Conservation (phyloP, 208 protist genomes). For the Leishmania tarentolae region DNA sequence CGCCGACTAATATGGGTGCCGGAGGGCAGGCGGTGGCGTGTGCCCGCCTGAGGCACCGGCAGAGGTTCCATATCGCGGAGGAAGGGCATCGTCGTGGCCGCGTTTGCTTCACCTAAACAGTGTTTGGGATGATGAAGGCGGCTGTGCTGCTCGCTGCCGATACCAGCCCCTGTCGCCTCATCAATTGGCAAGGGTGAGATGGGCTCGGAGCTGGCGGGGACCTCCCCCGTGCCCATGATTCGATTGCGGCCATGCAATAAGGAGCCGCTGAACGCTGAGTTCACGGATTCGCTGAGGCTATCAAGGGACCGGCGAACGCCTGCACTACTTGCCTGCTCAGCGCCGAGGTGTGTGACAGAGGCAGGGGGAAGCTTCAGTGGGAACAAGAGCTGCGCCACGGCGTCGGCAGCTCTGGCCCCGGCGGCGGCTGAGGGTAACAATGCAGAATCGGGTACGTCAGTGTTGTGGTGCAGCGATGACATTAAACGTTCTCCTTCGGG, state of each 20-base stretch:
- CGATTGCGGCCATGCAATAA: neutral
- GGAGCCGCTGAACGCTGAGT: neutral
- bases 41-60: slow-evolving; percentile 31
- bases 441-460: neutral
- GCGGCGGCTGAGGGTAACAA: neutral
- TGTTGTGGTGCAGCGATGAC: slow-evolving; percentile 1
- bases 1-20: slow-evolving; percentile 79
- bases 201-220: neutral
- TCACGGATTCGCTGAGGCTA: slow-evolving; percentile 6
- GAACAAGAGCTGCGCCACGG: slow-evolving; percentile 12
- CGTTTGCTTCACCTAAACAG: neutral
- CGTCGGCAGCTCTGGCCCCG: slow-evolving; percentile 7
- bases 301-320: neutral
- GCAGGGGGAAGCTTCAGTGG: slow-evolving; percentile 22
- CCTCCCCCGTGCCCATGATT: neutral
- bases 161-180: neutral
- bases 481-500: neutral
- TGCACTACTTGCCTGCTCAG: neutral
- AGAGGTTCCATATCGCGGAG: slow-evolving; percentile 44
- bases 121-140: neutral
- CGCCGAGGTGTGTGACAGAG: slow-evolving; percentile 10
- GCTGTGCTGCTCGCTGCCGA: slow-evolving; percentile 11
- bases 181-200: neutral
- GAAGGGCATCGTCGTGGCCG: neutral
- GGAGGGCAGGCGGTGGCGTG: slow-evolving; percentile 47